Percentiles rank a stretch among this genome's conserved stretches.
These are phyloP conservation scores for Amylostereum areolatum DNA, from an alignment of 1,284 basidiomycete genomes.

Conservation along the genomic window DNA sequence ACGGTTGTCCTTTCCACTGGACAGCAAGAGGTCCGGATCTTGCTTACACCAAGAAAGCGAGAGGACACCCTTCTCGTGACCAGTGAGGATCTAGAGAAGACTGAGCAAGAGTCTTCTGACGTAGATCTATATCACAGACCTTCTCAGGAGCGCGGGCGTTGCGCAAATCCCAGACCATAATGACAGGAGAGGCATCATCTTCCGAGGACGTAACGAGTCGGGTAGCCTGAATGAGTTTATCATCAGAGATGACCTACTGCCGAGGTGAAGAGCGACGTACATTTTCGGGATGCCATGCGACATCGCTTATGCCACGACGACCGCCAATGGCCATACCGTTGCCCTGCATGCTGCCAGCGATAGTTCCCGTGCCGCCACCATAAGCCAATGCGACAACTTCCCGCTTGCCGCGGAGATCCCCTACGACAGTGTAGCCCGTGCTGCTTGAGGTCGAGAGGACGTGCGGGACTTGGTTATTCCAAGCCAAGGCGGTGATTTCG, in stretches of 20 bases:
- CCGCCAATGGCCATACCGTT: conserved; percentile 73
- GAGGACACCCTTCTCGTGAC: conserved; percentile 94
- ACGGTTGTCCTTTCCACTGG: conserved; percentile 96
- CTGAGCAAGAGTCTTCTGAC: not conserved
- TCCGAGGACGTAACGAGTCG: conserved; percentile 93
- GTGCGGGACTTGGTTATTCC: conserved; percentile 94
- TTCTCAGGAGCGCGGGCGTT: conserved; percentile 96
- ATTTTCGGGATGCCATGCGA: conserved; percentile 97
- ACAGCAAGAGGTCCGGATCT: conserved; percentile 88
- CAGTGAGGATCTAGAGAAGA: conserved; percentile 72
- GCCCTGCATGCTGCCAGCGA: conserved; percentile 50
- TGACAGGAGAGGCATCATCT: conserved; percentile 91
- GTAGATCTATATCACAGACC: conserved; percentile 32
- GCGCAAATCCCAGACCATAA: conserved; percentile 98
- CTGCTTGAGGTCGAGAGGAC: conserved; percentile 93
- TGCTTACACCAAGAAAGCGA: conserved; percentile 96
- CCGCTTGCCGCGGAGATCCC: conserved; percentile 91
- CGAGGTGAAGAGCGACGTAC: conserved; percentile 37
- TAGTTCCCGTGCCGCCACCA: conserved; percentile 76
- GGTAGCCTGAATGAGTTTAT: conserved; percentile 76
- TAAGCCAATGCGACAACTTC: conserved; percentile 92
- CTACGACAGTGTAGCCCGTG: conserved; percentile 94
- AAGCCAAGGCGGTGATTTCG: conserved; percentile 91
- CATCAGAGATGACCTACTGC: no score
- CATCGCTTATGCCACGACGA: conserved; percentile 90